phyloP scores from a whole-genome alignment of 495 filamentous ascomycete species.

The Lophium mytilinum region DNA sequence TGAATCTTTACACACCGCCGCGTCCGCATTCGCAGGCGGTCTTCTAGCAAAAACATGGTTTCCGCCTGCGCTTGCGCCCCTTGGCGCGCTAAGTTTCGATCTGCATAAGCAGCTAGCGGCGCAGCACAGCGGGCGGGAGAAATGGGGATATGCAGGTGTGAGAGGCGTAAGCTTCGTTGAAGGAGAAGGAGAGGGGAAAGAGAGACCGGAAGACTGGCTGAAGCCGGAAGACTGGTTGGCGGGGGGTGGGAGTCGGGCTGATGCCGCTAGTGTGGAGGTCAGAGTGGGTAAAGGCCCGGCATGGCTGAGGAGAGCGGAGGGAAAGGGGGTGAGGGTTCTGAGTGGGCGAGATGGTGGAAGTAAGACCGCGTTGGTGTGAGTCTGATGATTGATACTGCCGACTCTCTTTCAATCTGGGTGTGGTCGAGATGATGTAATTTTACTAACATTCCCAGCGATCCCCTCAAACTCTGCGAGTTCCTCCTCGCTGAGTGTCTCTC shows the following conservation, averaged over 20 bases:
- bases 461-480: conserved; percentile 51
- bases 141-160: conserved; percentile 61
- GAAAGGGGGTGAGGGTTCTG: conserved; percentile 49
- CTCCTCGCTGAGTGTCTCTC: conserved; percentile 47
- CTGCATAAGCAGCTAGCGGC: conserved; percentile 52
- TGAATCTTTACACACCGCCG: conserved; percentile 52
- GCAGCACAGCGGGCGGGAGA: conserved; percentile 46
- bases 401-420: not conserved
- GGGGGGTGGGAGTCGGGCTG: conserved; percentile 30
- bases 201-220: conserved; percentile 45
- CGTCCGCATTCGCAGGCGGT: conserved; percentile 63
- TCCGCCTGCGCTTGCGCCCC: conserved; percentile 35
- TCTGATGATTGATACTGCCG: not conserved
- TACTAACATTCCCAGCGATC: conserved; percentile 38
- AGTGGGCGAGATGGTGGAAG: conserved; percentile 50
- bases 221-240: conserved; percentile 1
- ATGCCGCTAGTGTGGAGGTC: conserved; percentile 50
- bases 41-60: conserved; percentile 64
- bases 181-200: not conserved
- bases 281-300: conserved; percentile 34
- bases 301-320: conserved; percentile 50
- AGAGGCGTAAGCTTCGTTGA: conserved; percentile 34
- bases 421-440: not conserved
- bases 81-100: conserved; percentile 60
- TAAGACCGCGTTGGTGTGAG: conserved; percentile 44